Evolutionary conservation across 2,329 filamentous ascomycete genomes (phyloP).

Genomic region (Diaporthe destruens): DNA sequence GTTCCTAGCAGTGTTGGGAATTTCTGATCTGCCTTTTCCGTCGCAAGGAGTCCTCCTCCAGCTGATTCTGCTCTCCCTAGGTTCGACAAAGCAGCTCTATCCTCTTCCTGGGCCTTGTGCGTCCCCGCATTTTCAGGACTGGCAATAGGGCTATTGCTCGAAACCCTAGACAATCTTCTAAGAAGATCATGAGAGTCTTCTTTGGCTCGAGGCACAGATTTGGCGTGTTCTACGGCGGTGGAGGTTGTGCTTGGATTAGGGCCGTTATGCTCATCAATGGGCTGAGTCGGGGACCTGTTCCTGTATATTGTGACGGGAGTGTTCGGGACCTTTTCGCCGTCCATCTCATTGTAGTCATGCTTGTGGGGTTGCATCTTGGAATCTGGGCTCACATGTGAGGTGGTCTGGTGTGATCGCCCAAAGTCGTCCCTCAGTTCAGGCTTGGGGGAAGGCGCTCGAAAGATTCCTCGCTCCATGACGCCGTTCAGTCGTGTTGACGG

Average conservation of each 20-base stretch:
- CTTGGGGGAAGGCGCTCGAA: slow-evolving; percentile 58
- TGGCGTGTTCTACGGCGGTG: slow-evolving; percentile 41
- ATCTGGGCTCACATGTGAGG: slow-evolving; percentile 37
- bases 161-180: slow-evolving; percentile 61
- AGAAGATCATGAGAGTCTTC: slow-evolving; percentile 63
- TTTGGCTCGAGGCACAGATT: slow-evolving; percentile 45
- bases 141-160: slow-evolving; percentile 51
- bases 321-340: slow-evolving; percentile 54
- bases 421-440: slow-evolving; percentile 49
- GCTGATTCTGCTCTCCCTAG: neutral
- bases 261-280: slow-evolving; percentile 35
- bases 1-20: neutral
- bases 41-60: neutral
- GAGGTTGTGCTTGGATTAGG: slow-evolving; percentile 30
- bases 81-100: neutral
- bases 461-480: slow-evolving; percentile 59
- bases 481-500: slow-evolving; percentile 65
- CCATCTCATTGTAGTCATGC: slow-evolving; percentile 37
- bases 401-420: slow-evolving; percentile 42
- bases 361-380: slow-evolving; percentile 38
- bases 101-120: slow-evolving; percentile 41
- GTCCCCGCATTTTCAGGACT: slow-evolving; percentile 54
- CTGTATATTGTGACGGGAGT: slow-evolving; percentile 58
- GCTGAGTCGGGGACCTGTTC: slow-evolving; percentile 36
- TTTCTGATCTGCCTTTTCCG: slow-evolving; percentile 13